A percentile compares a stretch with the other conserved stretches of the same genome.
phyloP scores from a whole-genome alignment of 2,329 filamentous ascomycete genomes.

The Sarocladium strictum region DNA sequence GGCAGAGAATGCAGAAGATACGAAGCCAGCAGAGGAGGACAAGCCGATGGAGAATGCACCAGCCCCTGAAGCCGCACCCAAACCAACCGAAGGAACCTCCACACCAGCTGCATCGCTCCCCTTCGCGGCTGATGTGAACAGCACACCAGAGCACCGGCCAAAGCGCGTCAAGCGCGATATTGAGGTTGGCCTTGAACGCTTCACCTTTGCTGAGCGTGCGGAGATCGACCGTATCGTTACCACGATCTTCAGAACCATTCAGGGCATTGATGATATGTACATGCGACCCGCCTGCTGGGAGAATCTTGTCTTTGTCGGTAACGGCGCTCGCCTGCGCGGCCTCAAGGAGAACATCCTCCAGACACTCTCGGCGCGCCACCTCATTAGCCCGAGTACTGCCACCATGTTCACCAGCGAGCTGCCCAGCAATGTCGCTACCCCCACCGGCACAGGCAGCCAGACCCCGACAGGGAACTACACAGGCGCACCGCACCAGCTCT shows the following conservation, averaged over 20 bases:
- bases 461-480: slow-evolving; percentile 67
- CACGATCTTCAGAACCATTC: slow-evolving; percentile 76
- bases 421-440: slow-evolving; percentile 88
- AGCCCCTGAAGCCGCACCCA: slow-evolving; percentile 13
- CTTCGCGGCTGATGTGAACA: slow-evolving; percentile 15
- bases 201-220: slow-evolving; percentile 59
- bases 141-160: slow-evolving; percentile 39
- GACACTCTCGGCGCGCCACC: slow-evolving; percentile 73
- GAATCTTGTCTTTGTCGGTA: slow-evolving; percentile 83
- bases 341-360: slow-evolving; percentile 85
- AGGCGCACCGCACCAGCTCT: slow-evolving; percentile 51
- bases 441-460: slow-evolving; percentile 82
- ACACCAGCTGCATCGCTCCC: slow-evolving; percentile 11
- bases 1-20: slow-evolving; percentile 15
- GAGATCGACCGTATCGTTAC: slow-evolving; percentile 80
- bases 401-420: slow-evolving; percentile 98
- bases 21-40: slow-evolving; percentile 18
- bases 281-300: slow-evolving; percentile 90
- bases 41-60: slow-evolving; percentile 8
- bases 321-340: slow-evolving; percentile 66
- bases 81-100: slow-evolving; percentile 17
- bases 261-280: slow-evolving; percentile 75
- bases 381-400: slow-evolving; percentile 85
- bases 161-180: slow-evolving; percentile 59
- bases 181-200: slow-evolving; percentile 72